phyloP scores from a whole-genome alignment of 371 early-diverging fungal species.

The Mucor lusitanicus region DNA sequence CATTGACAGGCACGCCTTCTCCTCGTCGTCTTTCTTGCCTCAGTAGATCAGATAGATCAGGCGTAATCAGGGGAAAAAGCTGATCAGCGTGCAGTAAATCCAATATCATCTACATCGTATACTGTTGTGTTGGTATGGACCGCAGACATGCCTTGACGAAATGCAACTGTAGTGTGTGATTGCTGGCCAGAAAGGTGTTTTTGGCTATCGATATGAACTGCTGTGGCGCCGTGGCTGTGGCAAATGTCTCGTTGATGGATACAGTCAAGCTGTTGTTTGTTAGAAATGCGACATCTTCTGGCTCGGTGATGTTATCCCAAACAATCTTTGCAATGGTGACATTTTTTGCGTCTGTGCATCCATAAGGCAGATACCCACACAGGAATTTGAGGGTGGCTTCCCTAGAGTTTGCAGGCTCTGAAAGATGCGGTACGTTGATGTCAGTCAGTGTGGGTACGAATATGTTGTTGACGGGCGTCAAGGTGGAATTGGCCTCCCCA shows the following conservation, averaged over 20 bases:
- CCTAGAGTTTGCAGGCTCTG: not conserved
- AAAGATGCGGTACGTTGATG: slow-evolving; percentile 8
- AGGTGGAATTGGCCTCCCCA: slow-evolving; percentile 1
- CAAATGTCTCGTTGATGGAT: slow-evolving; percentile 1
- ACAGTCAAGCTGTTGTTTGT: not conserved
- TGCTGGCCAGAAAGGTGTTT: not conserved
- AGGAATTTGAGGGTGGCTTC: slow-evolving; percentile 3
- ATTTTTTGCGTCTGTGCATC: slow-evolving; percentile 9
- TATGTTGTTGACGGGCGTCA: slow-evolving; percentile 7
- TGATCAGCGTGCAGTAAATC: not conserved
- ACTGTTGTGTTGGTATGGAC: not conserved
- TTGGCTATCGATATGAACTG: slow-evolving; percentile 4
- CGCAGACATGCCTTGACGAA: not conserved
- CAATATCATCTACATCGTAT: not conserved
- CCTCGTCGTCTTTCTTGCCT: not conserved
- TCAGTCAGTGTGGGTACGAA: slow-evolving; percentile 17
- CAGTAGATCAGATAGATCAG: slow-evolving; percentile 10
- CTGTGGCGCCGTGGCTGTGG: not conserved
- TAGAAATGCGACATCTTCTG: not conserved
- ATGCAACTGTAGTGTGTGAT: not conserved
- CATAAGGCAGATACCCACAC: slow-evolving; percentile 5
- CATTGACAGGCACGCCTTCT: not conserved
- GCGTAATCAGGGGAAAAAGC: not conserved
- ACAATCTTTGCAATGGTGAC: slow-evolving; percentile 2
- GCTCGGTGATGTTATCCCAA: slow-evolving; percentile 1